Base-by-base conservation (phyloP, 1,139 yeast genomes). In the Suhomyces coccinellae region DNA sequence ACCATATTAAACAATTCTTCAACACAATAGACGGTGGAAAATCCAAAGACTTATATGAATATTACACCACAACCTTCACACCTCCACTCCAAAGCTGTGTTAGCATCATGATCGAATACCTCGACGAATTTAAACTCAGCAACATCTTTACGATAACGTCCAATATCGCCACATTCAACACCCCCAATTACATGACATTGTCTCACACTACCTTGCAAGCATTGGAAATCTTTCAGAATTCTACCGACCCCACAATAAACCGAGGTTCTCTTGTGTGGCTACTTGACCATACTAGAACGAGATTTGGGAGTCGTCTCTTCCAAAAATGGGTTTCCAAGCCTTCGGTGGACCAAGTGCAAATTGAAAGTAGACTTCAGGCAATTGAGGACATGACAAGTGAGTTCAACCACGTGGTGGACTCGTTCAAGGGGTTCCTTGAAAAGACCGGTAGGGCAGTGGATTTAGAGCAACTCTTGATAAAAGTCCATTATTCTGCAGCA, bases 251-350 rank as follows among this genome's bases (percentile, higher is more conserved):
- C 13, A 63, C 66, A 14, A 67, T 76, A 1, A 70, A 68, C 7
- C 67, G 71, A 29, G 98, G 97, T 0, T 82, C 97, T 0, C 65
- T 93, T 14, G 64, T 87, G 13, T 86, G 93, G 89, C 68, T 88
- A 2, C 59, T 93, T 50, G 87, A 91, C 61, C 91, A 85, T 51
- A 87, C 98, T 0, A 68, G 81, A 36, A 88, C 97, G 0, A 73
- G 76, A 28, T 86, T 84, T 65, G 99, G 99, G 0, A 77, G 73
- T 41, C 66, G 97, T 44, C 57, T 80, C 47, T 62, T 93, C 15
- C 73, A 73, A 29, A 71, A 76, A 40, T 93, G 99, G 99, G 67
- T 91, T 0, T 73, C 82, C 1, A 71, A 77, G 49, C 99, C 99
- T 1, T 69, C 91, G 30, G 65, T 80, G 0, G 72, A 81, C 35